Conservation (phyloP, 2,329 filamentous ascomycete genomes). For the Penicillium sp. region DNA sequence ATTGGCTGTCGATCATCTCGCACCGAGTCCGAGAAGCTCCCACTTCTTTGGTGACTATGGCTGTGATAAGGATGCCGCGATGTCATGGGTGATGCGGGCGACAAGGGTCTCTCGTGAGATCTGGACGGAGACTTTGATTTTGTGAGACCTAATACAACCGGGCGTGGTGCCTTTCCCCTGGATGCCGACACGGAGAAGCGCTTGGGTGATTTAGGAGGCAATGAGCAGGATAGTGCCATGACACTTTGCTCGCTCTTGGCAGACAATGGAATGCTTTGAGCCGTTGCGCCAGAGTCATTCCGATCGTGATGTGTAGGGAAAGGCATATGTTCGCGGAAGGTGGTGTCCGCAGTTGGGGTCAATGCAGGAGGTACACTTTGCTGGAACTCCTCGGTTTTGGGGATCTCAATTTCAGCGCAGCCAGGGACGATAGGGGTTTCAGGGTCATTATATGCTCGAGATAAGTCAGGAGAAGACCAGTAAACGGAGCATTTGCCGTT, state of each 20-base stretch:
- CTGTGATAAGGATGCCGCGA: conserved; percentile 52
- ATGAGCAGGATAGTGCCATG: conserved; percentile 62
- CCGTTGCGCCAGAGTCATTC: conserved; percentile 39
- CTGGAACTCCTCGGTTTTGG: conserved; percentile 20
- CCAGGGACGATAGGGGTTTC: conserved; percentile 74
- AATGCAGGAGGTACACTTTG: conserved; percentile 8
- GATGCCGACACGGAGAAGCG: conserved; percentile 35
- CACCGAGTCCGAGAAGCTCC: conserved; percentile 82
- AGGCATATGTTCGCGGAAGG: conserved; percentile 20
- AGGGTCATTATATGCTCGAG: conserved; percentile 58
- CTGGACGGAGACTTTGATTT: conserved; percentile 31
- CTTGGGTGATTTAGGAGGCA: conserved; percentile 53
- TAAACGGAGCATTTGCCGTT: conserved; percentile 84
- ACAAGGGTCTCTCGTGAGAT: conserved; percentile 24
- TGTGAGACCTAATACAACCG: conserved; percentile 40
- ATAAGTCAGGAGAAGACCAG: conserved; percentile 76
- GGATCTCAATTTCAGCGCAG: conserved; percentile 65
- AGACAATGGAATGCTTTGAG: conserved; percentile 39
- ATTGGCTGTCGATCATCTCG: conserved; percentile 65
- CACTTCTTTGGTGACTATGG: conserved; percentile 75
- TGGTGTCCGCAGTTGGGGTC: conserved; percentile 8
- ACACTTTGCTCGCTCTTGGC: conserved; percentile 54
- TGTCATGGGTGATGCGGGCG: conserved; percentile 31
- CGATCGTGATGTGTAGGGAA: conserved; percentile 32
- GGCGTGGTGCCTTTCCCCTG: conserved; percentile 42